Evolutionary conservation across 2,329 filamentous ascomycete species (phyloP), one percentile per base, ranked within the genome.

Genomic region (Penicillium sp.): DNA sequence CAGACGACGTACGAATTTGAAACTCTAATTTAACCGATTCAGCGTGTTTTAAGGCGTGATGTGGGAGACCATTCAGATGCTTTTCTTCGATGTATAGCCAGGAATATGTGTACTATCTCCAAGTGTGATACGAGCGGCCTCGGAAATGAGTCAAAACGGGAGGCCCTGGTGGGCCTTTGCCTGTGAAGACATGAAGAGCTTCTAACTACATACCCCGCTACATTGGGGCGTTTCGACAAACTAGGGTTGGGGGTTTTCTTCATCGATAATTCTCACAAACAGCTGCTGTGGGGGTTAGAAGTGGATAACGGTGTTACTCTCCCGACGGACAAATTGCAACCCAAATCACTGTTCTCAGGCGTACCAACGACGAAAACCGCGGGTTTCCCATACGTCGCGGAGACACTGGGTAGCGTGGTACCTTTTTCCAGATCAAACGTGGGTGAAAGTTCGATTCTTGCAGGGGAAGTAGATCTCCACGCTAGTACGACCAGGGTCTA

Each of bases 401-500:
- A 25, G 1, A 67, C 54, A 60, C 50, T 62, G 56, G 6, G 63
- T 59, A 54, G 60, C 61, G 0, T 56, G 43, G 25, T 66, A 67
- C n/a, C 49, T 62, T 33, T 47, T 53, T 1, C 60, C 62, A 37
- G 59, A 58, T 63, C 62, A 66, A 4, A 66, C 60, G 33, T 67
- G 65, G 6, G 59, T 66, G 31, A 59, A 67, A 8, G 49, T 54
- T 42, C 63, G 29, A 10, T 58, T 43, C 21, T 56, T 50, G 13
- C 63, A 63, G 8, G 61, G 64, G 25, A 67, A 54, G 45, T 68
- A 67, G 15, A 66, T 64, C 7, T 63, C 50, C 4, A 68, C 60
- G 23, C 45, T 56, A 13, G 51, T 54, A 19, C 35, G 49, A n/a
- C 59, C 63, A 2, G 60, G 47, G 23, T 68, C 66, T 9, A 68